Evolutionary conservation across 2,329 filamentous ascomycete species (phyloP).

Genomic region (Phaeosphaeriaceae sp.): DNA sequence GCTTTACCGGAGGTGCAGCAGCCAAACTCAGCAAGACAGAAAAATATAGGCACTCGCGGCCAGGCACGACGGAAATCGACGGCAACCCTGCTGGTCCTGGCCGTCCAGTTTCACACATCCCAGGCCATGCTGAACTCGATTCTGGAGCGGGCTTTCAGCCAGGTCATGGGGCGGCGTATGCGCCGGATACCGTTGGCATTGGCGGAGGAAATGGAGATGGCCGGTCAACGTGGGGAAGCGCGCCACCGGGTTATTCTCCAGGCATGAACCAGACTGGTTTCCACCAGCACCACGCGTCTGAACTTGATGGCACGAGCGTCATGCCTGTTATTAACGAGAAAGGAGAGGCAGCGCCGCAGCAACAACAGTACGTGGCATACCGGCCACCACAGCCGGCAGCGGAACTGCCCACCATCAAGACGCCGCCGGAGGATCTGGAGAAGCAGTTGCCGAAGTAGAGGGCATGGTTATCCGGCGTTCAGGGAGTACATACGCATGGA

Average conservation of each 20-base stretch:
- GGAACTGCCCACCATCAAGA: slow-evolving; percentile 25
- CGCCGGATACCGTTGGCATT: slow-evolving; percentile 39
- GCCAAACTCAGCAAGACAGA: slow-evolving; percentile 32
- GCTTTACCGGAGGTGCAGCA: slow-evolving; percentile 31
- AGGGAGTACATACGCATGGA: slow-evolving; percentile 6
- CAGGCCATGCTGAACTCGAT: slow-evolving; percentile 39
- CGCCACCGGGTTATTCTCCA: slow-evolving; percentile 41
- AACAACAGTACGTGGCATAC: slow-evolving; percentile 34
- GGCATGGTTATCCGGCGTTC: neutral
- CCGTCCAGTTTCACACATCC: slow-evolving; percentile 33
- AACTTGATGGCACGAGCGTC: slow-evolving; percentile 27
- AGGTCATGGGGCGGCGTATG: slow-evolving; percentile 28
- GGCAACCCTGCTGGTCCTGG: slow-evolving; percentile 37
- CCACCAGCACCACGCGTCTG: slow-evolving; percentile 12
- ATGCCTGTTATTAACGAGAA: slow-evolving; percentile 22
- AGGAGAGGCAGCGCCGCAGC: slow-evolving; percentile 9
- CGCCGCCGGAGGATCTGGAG: slow-evolving; percentile 32
- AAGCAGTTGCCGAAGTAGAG: slow-evolving; percentile 16
- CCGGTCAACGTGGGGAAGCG: slow-evolving; percentile 32
- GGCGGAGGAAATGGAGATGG: slow-evolving; percentile 36
- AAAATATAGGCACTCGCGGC: slow-evolving; percentile 17
- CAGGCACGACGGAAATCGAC: slow-evolving; percentile 36
- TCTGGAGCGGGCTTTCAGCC: slow-evolving; percentile 35
- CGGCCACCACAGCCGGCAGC: slow-evolving; percentile 27
- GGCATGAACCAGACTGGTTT: slow-evolving; percentile 19